These are phyloP conservation scores for Talaromyces atroroseus DNA, from an alignment of 2,329 filamentous ascomycete genomes.

Conservation along the genomic window DNA sequence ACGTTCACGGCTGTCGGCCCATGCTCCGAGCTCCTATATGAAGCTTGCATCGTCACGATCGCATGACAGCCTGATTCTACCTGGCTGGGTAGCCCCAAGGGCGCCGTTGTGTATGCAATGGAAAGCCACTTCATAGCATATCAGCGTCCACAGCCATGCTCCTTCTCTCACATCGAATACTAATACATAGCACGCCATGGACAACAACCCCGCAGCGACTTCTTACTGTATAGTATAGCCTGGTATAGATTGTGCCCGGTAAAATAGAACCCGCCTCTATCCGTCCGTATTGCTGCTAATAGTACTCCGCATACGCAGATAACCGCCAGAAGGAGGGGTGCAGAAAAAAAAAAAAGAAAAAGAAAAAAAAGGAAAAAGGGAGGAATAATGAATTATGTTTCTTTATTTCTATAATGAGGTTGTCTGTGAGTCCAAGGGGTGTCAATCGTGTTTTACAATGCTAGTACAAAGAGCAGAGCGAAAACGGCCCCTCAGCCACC, in stretches of 20 bases:
- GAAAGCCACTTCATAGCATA: background rate
- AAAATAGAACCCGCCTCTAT: background rate
- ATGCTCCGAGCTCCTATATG: background rate
- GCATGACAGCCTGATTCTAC: background rate
- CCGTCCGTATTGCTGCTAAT: background rate
- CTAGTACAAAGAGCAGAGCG: background rate
- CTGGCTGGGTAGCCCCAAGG: background rate
- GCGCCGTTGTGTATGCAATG: background rate
- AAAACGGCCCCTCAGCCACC: background rate
- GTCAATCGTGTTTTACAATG: background rate
- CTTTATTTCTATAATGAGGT: background rate
- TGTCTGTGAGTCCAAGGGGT: background rate
- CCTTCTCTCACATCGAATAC: too few relatives aligned
- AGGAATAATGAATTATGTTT: background rate
- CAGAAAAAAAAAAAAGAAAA: background rate
- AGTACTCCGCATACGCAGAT: background rate
- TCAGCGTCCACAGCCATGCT: too few relatives aligned
- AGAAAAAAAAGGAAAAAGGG: background rate
- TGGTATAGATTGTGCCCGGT: background rate
- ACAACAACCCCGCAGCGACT: conserved; percentile 1
- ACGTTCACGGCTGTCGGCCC: background rate
- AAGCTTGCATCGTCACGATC: background rate
- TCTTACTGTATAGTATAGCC: background rate
- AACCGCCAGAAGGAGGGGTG: background rate
- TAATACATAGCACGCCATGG: too few relatives aligned